These are phyloP conservation scores for Amauroascus verrucosus DNA, from an alignment of 2,329 filamentous ascomycete genomes.

Conservation along the genomic window DNA sequence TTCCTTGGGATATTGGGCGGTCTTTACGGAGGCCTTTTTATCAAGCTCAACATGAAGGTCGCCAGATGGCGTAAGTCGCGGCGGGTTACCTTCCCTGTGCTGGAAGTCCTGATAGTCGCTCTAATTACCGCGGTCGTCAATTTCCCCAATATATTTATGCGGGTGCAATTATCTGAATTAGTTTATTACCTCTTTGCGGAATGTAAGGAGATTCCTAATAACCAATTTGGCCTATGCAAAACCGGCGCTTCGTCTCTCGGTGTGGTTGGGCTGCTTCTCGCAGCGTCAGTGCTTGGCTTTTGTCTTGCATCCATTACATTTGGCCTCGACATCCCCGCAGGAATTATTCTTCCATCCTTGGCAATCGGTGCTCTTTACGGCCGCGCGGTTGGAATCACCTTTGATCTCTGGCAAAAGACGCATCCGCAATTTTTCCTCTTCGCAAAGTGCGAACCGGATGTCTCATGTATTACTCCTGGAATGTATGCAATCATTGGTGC, in stretches of 20 bases:
- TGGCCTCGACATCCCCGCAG: slow-evolving; percentile 85
- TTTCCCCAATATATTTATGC: slow-evolving; percentile 94
- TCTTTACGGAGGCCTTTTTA: slow-evolving; percentile 90
- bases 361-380: slow-evolving; percentile 87
- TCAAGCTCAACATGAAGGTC: slow-evolving; percentile 83
- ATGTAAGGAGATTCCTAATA: slow-evolving; percentile 69
- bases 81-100: slow-evolving; percentile 61
- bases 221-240: slow-evolving; percentile 83
- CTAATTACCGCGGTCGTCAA: slow-evolving; percentile 79
- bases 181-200: slow-evolving; percentile 88
- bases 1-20: slow-evolving; percentile 81
- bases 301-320: slow-evolving; percentile 81
- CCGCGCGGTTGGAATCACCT: slow-evolving; percentile 75
- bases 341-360: slow-evolving; percentile 92
- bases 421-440: slow-evolving; percentile 72
- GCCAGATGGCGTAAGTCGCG: slow-evolving; percentile 66
- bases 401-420: slow-evolving; percentile 76
- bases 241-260: slow-evolving; percentile 70
- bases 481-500: slow-evolving; percentile 96
- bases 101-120: slow-evolving; percentile 70
- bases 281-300: slow-evolving; percentile 75
- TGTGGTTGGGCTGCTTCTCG: slow-evolving; percentile 70
- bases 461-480: slow-evolving; percentile 81
- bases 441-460: slow-evolving; percentile 68
- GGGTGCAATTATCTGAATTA: slow-evolving; percentile 80